Base-by-base conservation (phyloP, 768 basidiomycete genomes). In the Leucocoprinus leucothites region DNA sequence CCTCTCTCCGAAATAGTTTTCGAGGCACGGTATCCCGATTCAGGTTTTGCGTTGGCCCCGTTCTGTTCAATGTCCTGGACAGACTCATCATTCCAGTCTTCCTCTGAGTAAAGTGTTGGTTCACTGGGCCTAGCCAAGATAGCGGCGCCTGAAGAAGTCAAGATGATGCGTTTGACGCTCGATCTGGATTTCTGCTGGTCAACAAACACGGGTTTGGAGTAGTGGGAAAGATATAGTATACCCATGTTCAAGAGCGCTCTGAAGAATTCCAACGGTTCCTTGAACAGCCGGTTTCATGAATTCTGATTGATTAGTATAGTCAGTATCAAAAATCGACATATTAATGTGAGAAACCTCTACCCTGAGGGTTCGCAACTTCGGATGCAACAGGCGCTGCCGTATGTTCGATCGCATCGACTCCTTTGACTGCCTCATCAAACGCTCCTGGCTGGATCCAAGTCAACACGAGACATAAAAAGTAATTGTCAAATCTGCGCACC, bases 381-480 rank as follows among this genome's bases (percentile, higher is more conserved):
- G 72, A 58, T 51, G 76, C 70, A 62, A 84, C 76, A 0, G 88
- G 87, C 0, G 87, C 87, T 0, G 87, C 87, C 3, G 76, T 82
- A 62, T 90, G 89, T 36, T 73, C 77, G 49, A 94, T 80, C 0
- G 79, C 91, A 56, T 89, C 84, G 6, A 92, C 82, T 0, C 79
- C 89, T 65, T 84, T 81, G 56, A 92, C 86, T 0, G 85, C 89
- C 48, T 89, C 83, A 64, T 93, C 89, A 58, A 91, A 94, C 0
- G 85, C 87, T 5, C 81, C 82, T 2, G 77, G 77, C 83, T 85
- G 57, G 11, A 11, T 31, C 11, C 31, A 5, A 31, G 31, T 31
- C 31, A 31, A 31, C 11, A 5, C 31, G 5, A 11, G 5, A 11
- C 31, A 31, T 5, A 31, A 31, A 5, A 5, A 31, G n/a, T 5